A percentile compares a stretch with the other conserved stretches of the same genome.
These are phyloP conservation scores for Alopecurus myosuroides DNA, from an alignment of 176 grass and related monocot species.

Conservation along the genomic window DNA sequence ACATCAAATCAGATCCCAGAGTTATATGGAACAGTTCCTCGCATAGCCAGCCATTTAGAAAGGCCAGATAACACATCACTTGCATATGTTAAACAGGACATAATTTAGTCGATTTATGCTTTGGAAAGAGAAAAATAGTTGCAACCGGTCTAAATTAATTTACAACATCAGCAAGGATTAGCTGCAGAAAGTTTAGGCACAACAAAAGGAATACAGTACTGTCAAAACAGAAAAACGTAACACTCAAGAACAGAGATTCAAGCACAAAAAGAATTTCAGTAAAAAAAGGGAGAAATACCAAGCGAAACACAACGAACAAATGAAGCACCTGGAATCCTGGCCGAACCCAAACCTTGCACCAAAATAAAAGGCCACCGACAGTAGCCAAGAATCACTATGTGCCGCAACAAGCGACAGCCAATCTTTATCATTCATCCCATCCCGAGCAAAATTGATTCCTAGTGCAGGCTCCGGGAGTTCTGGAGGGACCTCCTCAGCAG, in stretches of 20 bases:
- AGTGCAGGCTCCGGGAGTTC: not conserved
- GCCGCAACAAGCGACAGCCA: not conserved
- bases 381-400: constrained; percentile 39
- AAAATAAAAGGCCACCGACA: constrained; percentile 74
- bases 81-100: too few species aligned
- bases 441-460: not conserved
- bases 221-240: too few species aligned
- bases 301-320: constrained; percentile 1
- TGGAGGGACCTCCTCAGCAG: not conserved
- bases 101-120: too few species aligned
- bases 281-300: not conserved
- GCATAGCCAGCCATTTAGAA: too few species aligned
- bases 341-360: constrained; percentile 66
- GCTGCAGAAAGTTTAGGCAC: not conserved
- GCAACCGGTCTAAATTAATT: too few species aligned
- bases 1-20: too few species aligned
- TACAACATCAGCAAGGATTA: not conserved
- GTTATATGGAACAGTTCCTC: too few species aligned
- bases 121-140: too few species aligned
- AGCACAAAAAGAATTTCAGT: not conserved
- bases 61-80: too few species aligned
- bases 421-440: not conserved
- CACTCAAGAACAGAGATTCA: not conserved
- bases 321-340: constrained; percentile 58
- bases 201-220: too few species aligned